Percentiles rank a stretch among this genome's conserved stretches.
Conservation (phyloP, 306 rosid species). For the Vigna reflexopilosa region DNA sequence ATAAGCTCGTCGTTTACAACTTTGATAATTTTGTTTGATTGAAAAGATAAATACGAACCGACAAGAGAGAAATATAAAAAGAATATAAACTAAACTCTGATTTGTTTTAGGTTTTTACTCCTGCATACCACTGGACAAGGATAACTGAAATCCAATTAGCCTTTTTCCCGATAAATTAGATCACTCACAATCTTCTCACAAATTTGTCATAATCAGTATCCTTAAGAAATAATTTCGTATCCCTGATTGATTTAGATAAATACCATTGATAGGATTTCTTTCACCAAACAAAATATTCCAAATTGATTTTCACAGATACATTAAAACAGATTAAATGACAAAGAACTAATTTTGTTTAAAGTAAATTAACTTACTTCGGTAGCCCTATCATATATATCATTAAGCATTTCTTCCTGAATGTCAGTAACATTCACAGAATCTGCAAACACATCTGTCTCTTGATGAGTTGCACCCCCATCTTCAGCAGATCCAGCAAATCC, state of each 20-base stretch:
- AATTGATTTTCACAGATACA: conserved; percentile 28
- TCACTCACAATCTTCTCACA: background rate
- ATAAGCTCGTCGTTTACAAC: conserved; percentile 23
- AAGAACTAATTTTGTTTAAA: conserved; percentile 28
- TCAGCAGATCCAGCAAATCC: background rate
- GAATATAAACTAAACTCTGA: conserved; percentile 9
- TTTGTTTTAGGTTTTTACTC: background rate
- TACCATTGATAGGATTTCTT: background rate
- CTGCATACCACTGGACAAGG: background rate
- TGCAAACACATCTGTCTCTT: background rate
- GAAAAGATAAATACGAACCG: background rate
- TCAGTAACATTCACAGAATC: background rate
- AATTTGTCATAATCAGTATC: conserved; percentile 17
- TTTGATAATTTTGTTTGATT: too few species aligned
- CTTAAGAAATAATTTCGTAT: conserved; percentile 2
- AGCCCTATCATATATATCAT: conserved; percentile 62
- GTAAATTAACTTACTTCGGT: conserved; percentile 64
- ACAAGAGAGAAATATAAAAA: background rate
- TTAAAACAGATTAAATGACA: background rate
- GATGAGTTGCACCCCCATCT: conserved; percentile 3
- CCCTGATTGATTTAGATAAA: conserved; percentile 26
- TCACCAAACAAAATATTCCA: background rate
- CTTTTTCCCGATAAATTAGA: background rate
- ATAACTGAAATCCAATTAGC: conserved; percentile 1
- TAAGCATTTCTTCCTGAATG: conserved; percentile 53